Conservation (phyloP, 2,329 filamentous ascomycete genomes). For the Clonostachys rhizophaga region DNA sequence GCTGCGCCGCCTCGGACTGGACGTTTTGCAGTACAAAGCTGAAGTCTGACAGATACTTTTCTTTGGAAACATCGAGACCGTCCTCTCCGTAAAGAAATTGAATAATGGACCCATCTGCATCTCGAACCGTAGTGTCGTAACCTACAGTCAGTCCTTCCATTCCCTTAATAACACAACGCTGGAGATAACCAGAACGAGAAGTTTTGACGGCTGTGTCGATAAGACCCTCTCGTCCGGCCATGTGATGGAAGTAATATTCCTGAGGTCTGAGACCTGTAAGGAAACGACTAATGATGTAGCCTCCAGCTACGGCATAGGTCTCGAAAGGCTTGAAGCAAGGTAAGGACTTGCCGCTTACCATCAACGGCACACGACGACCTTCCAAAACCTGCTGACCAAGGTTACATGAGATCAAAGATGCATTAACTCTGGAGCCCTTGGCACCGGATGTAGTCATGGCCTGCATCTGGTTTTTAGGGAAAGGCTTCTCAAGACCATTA, state of each 20-base stretch:
- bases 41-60: constrained; percentile 87
- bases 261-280: constrained; percentile 96
- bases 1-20: constrained; percentile 70
- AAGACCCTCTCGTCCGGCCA: constrained; percentile 96
- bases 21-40: constrained; percentile 87
- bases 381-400: constrained; percentile 95
- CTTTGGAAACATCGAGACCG: constrained; percentile 88
- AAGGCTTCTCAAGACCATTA: constrained; percentile 77
- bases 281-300: constrained; percentile 93
- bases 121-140: constrained; percentile 91
- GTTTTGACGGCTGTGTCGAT: constrained; percentile 99
- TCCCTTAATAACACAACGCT: constrained; percentile 96
- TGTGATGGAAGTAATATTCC: constrained; percentile 99
- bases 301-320: constrained; percentile 81
- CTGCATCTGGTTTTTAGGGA: constrained; percentile 98
- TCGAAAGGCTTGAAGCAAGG: constrained; percentile 94
- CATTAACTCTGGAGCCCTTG: constrained; percentile 90
- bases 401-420: constrained; percentile 96
- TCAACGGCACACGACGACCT: constrained; percentile 88
- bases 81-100: constrained; percentile 98
- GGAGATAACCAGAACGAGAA: constrained; percentile 91
- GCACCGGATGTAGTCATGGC: constrained; percentile 96
- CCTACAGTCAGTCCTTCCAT: constrained; percentile 92
- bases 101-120: constrained; percentile 87
- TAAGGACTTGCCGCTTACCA: constrained; percentile 96